phyloP scores from a whole-genome alignment of 768 basidiomycete genomes.

The Leccinellum albellum region DNA sequence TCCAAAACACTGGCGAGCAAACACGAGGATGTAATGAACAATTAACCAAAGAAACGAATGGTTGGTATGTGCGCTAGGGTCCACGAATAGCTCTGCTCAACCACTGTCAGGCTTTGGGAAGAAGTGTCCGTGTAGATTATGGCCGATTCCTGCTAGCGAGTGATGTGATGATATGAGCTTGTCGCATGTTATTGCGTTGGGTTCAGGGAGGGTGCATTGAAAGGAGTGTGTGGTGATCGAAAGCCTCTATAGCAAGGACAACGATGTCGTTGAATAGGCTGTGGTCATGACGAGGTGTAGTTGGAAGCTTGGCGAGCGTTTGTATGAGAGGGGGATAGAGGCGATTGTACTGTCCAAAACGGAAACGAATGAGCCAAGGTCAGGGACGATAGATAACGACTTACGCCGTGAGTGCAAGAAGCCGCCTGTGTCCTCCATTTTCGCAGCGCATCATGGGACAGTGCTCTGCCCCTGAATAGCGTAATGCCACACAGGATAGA shows the following conservation, averaged over 20 bases:
- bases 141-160: constrained; percentile 5
- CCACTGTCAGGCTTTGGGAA: background rate
- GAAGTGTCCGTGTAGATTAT: constrained; percentile 9
- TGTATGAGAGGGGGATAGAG: background rate
- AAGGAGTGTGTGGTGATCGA: background rate
- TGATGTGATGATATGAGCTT: background rate
- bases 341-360: background rate
- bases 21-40: background rate
- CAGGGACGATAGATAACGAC: background rate
- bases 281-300: background rate
- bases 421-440: background rate
- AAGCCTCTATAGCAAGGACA: background rate
- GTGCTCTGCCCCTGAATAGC: background rate
- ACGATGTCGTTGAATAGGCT: background rate
- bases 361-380: background rate
- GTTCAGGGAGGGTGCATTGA: background rate
- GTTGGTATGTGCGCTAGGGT: constrained; percentile 1
- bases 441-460: constrained; percentile 5
- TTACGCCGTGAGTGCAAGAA: background rate
- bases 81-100: background rate
- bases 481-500: constrained; percentile 65
- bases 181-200: constrained; percentile 1
- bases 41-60: background rate
- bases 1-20: background rate
- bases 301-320: background rate